Conservation (phyloP, 208 protist species). For the Acanthamoeba healyi region DNA sequence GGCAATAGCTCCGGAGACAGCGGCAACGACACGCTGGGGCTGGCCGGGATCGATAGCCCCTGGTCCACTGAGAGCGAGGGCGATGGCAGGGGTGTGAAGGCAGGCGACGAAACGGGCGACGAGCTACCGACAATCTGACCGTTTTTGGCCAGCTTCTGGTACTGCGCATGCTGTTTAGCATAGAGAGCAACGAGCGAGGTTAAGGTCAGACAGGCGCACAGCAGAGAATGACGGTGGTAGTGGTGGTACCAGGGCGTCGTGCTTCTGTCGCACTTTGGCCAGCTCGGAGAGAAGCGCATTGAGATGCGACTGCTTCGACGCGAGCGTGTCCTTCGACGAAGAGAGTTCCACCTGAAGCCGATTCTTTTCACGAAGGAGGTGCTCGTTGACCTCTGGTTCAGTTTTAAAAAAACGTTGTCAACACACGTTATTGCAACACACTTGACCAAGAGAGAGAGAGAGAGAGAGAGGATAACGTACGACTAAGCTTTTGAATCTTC, state of each 20-base stretch:
- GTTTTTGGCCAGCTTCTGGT: conserved; percentile 45
- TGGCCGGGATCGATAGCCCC: not conserved
- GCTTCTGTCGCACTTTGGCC: conserved; percentile 21
- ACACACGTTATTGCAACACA: too few relatives aligned
- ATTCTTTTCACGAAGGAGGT: conserved; percentile 29
- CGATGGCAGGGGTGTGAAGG: not conserved
- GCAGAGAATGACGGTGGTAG: too few relatives aligned
- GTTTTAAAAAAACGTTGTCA: too few relatives aligned
- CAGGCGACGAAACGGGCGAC: not conserved
- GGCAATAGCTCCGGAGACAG: conserved; percentile 5
- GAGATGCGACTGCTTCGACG: conserved; percentile 58
- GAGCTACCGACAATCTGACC: not conserved
- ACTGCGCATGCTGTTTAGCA: not conserved
- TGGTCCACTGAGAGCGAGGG: not conserved
- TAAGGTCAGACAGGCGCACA: too few relatives aligned
- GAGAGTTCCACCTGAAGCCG: conserved; percentile 14
- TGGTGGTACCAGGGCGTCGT: conserved; percentile 3
- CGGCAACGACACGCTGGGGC: not conserved
- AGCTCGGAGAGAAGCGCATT: not conserved
- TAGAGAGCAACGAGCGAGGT: not conserved
- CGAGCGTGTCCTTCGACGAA: conserved; percentile 60
- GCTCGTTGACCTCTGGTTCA: conserved; percentile 28
- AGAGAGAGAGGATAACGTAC: not conserved
- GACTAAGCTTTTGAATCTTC: conserved; percentile 7
- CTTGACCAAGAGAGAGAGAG: too few relatives aligned